phyloP scores from a whole-genome alignment of 345 rosid species.

The Murraya koenigii region DNA sequence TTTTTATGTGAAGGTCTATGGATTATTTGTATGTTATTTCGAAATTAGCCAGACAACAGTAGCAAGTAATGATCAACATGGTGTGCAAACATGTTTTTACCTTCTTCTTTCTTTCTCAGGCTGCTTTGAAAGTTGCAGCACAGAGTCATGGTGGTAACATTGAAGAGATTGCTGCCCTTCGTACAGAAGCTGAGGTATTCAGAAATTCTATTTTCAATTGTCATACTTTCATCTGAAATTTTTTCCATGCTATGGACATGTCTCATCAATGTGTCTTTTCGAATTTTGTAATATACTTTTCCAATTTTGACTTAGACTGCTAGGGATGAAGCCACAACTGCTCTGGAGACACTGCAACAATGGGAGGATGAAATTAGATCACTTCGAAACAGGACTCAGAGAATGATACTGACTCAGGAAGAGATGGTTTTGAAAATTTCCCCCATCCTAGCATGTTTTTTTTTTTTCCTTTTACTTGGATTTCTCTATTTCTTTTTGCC shows the following conservation, averaged over 20 bases:
- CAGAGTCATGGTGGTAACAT: conserved; percentile 47
- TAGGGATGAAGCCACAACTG: conserved; percentile 66
- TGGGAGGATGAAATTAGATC: conserved; percentile 55
- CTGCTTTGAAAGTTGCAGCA: conserved; percentile 62
- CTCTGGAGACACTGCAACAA: conserved; percentile 64
- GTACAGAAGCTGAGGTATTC: conserved; percentile 73
- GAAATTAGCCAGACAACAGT: conserved; percentile 5
- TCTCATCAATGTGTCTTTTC: neutral
- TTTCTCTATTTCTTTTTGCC: conserved; percentile 22
- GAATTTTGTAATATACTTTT: conserved; percentile 5
- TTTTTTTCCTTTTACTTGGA: conserved; percentile 2
- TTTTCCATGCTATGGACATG: neutral
- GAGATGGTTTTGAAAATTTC: conserved; percentile 65
- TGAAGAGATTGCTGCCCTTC: conserved; percentile 55
- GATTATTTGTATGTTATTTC: neutral
- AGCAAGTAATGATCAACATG: neutral
- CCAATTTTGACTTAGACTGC: conserved; percentile 46
- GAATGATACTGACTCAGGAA: conserved; percentile 76
- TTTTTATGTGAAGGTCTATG: no score
- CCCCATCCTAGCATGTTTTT: conserved; percentile 9
- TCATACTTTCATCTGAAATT: conserved; percentile 9
- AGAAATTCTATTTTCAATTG: conserved; percentile 3
- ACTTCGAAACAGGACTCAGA: conserved; percentile 63
- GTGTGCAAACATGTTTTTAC: neutral
- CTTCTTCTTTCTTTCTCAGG: conserved; percentile 45